Base-by-base conservation (phyloP, 2,329 filamentous ascomycete genomes). In the Cytospora paraplurivora region DNA sequence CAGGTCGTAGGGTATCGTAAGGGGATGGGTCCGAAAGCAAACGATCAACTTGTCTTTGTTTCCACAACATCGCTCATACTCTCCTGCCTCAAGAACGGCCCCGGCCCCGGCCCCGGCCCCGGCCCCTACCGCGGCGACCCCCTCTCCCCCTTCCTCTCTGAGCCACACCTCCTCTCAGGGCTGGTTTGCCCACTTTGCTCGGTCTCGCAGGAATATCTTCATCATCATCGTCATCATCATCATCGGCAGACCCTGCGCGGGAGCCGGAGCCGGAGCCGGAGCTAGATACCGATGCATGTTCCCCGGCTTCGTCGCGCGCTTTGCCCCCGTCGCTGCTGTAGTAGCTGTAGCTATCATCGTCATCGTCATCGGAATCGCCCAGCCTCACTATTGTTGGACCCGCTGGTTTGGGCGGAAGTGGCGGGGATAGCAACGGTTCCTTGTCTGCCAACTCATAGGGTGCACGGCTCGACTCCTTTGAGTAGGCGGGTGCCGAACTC, bases 351-450 rank as follows among this genome's bases (percentile, higher is more conserved):
- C 59, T 65, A 1, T 69, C 68, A 10, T 71, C 72, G 13, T 69
- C 58, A 8, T 70, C 68, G 12, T 71, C 72, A 11, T 70, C 58
- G 5, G 63, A 70, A 3, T 70, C 69, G 11, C 69, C 66, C 34
- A 77, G 69, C 27, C 75, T 68, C 27, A 77, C 74, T 11, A 77
- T 66, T 0, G 75, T 77, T 11, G 72, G 72, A 12, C 71, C 72
- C 17, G 69, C 44, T 11, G 67, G 67, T 53, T 62, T 65, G 11
- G 61, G 37, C 12, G 65, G 58, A 17, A 41, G 47, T 13, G 59
- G 56, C n/a, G 64, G 63, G 17, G 66, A 62, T 1, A 59, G 59
- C 17, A 51, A 50, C 34, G 12, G 13, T 15, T 37, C 13, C 19
- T 63, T 57, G 11, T 21, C 12, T 7, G 38, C 34, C 33, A 32